Base-by-base conservation (phyloP, 805 yeast species). In the Candida ortonii region DNA sequence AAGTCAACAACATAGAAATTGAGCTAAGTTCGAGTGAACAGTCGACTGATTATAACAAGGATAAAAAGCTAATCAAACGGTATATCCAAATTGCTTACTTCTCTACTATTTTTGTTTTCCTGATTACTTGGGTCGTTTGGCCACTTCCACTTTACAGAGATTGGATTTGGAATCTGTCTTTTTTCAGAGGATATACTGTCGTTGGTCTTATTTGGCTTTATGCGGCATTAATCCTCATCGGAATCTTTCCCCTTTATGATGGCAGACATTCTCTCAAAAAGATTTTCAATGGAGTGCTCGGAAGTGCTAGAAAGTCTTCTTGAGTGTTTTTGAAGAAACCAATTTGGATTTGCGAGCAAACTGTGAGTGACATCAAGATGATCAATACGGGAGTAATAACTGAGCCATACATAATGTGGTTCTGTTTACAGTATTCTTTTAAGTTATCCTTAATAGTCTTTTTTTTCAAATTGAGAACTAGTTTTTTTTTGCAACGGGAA, bases 101-200 rank as follows among this genome's bases (percentile, higher is more conserved):
- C 11, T 46, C 57, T 10, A 42, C 55, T 6, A 29, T 61, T 2
- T 43, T 61, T 24, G 45, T 49, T n/a, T 39, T 60, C 6, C 36
- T 61, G n/a, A 26, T 63, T 4, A 61, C 65, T 3, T 62, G 66
- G 64, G 64, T 64, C 1, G 34, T 62, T n/a, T 61, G 66, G 64
- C 67, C 69, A 18, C 43, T 61, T 30, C 62, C 67, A 6, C 43
- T 62, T 16, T 63, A 63, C 36, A 47, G 66, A 33, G 60, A 62
- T 31, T 62, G 55, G 48, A 55, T 61, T 22, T 61, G 62, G 54
- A 44, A 50, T 22, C 46, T 43, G 28, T 41, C 61, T 7, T 63
- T 52, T 31, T 64, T 60, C 39, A 43, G 45, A 24, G 66, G 67
- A 1, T 60, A 50, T 29, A 52, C 55, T 7, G 54, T 55, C 6